Base-by-base conservation (phyloP, 768 basidiomycete genomes). In the Suillus occidentalis region DNA sequence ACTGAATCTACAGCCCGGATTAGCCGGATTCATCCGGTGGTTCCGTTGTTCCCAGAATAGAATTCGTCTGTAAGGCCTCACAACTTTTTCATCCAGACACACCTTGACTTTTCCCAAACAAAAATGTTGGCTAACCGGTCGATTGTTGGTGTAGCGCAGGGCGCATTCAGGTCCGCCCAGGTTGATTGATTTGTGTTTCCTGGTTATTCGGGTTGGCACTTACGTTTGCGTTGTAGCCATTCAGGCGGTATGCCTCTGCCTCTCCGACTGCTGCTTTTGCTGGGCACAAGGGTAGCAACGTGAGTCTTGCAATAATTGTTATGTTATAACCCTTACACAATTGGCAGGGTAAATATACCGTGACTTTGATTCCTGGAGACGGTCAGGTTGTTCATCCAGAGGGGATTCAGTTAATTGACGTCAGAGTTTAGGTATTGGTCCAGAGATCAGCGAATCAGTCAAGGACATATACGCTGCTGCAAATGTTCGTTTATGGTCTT, bases 381-480 rank as follows among this genome's bases (percentile, higher is more conserved):
- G 96, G 96, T 96, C 65, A 75, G 75, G 40, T 34, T 45, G 6
- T 6, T 64, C 18, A 28, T 59, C 13, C 47, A 69, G 85, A 73
- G 16, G 36, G 66, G 42, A 56, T 62, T 63, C 60, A 50, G 43
- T 63, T 43, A 20, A 49, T 61, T 73, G 67, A 73, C 68, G 57
- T 69, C 65, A 65, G 37, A 22, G 18, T 59, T 22, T 71, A 96
- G 96, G 97, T 76, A 99, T 99, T 82, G 97, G 97, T 53, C 96
- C 97, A 43, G 97, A 99, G 83, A 99, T 99, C 72, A 92, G 94
- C 80, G 85, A 97, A 84, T 90, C 95, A 68, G 89, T 99, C 73
- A 97, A 97, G 81, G 82, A 88, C 68, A 99, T 99, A 75, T 99
- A 97, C 79, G 80, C 82, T 43, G 91, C 92, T 68, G 97, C 97